Base-by-base conservation (phyloP, 345 rosid species). In the Fremontodendron californicum region DNA sequence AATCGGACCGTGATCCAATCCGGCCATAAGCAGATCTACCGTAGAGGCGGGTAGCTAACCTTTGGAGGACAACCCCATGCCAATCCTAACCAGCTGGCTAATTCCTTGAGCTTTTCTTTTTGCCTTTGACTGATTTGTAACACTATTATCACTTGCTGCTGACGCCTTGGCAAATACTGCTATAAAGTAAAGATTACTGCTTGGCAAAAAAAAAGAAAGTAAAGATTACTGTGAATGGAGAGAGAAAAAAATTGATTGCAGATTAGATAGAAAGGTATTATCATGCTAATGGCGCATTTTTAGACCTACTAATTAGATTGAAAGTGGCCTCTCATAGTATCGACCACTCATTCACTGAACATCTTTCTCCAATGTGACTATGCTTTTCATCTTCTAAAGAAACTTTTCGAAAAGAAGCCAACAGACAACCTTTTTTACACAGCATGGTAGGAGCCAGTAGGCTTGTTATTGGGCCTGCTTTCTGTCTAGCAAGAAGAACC, bases 321-420 rank as follows among this genome's bases (percentile, higher is more conserved):
- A 58, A 16, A 58, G 49, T 60, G 51, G 31, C 57, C 35, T 60
- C 9, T 29, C 57, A 27, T 8, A 4, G 29, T 9, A 29, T 35
- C 73, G 78, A 76, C 73, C 77, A 74, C 77, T 74, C 48, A 66
- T 48, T 76, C 43, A 57, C 45, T 23, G 1, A 16, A 10, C 15
- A 35, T 46, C 37, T 18, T 49, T 58, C 46, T 40, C 31, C 40
- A 45, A 25, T 40, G 15, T 43, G 19, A 33, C 39, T 9, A 6
- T 4, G 45, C 4, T 10, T 77, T 77, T 48, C 11, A 67, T 31
- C 65, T 65, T 73, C 58, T 13, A 52, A 75, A 73, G n/a, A 7
- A 40, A 40, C 75, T 68, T 78, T 77, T 69, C n/a, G 57, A 19
- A 75, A 75, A 54, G 37, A 39, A 35, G 39, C 23, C 74, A 31